A percentile compares a stretch with the other conserved stretches of the same genome.
Conservation (phyloP, 495 filamentous ascomycete genomes). For the Lasiosphaeria ovina region DNA sequence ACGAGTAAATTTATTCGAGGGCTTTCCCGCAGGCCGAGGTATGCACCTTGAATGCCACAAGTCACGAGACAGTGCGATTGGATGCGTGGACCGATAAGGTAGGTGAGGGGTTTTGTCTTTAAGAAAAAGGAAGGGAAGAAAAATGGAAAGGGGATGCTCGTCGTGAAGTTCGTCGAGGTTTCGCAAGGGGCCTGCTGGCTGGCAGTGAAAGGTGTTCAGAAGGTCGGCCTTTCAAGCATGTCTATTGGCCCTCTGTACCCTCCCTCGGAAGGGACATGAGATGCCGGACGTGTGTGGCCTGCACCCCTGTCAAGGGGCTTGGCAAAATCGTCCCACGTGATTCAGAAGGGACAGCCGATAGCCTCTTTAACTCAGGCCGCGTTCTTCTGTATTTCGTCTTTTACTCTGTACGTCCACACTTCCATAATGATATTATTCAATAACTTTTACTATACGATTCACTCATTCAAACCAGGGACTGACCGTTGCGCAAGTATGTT, state of each 20-base stretch:
- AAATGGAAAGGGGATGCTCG: slow-evolving; percentile 3
- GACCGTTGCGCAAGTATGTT: too few relatives aligned
- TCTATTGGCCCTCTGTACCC: slow-evolving; percentile 16
- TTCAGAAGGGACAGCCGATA: too few relatives aligned
- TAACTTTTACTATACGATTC: too few relatives aligned
- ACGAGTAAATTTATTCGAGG: slow-evolving; percentile 7
- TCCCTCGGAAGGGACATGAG: slow-evolving; percentile 21
- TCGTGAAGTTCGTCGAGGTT: slow-evolving; percentile 9
- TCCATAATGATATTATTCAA: too few relatives aligned
- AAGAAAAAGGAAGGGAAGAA: background rate
- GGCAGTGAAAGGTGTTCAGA: slow-evolving; percentile 40
- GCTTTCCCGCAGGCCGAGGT: background rate
- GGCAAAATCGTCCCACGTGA: too few relatives aligned
- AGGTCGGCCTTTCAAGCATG: slow-evolving; percentile 23
- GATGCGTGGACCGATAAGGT: too few relatives aligned
- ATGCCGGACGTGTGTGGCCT: slow-evolving; percentile 20
- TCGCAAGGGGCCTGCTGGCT: slow-evolving; percentile 5
- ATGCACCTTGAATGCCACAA: background rate
- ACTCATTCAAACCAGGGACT: too few relatives aligned
- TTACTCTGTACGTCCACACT: too few relatives aligned
- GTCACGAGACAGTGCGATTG: too few relatives aligned
- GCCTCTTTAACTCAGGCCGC: too few relatives aligned
- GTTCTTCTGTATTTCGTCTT: too few relatives aligned
- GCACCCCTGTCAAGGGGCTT: slow-evolving; percentile 3
- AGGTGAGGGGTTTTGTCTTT: background rate